A percentile compares a stretch with the other conserved stretches of the same genome.
Evolutionary conservation across 1,284 basidiomycete species (phyloP).

Genomic region (Earliella scabrosa): DNA sequence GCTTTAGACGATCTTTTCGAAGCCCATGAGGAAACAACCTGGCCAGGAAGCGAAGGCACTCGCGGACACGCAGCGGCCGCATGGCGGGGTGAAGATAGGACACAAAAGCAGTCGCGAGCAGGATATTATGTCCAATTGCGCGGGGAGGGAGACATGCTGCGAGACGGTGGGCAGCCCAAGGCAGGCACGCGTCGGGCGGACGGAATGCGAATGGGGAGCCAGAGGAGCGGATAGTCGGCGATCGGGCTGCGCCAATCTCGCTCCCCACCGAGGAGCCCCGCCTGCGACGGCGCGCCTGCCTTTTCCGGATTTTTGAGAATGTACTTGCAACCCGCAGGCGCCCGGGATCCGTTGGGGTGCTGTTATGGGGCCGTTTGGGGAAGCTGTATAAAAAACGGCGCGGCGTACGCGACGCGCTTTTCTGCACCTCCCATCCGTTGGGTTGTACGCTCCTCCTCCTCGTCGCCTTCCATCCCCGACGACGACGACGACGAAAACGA

Average conservation of each 20-base stretch:
- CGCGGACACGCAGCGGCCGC: constrained; percentile 15
- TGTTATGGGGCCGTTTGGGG: constrained; percentile 23
- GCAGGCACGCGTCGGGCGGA: not conserved
- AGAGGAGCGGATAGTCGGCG: constrained; percentile 6
- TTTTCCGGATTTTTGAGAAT: constrained; percentile 19
- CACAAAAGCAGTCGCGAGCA: not conserved
- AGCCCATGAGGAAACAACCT: constrained; percentile 20
- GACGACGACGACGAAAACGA: constrained; percentile 22
- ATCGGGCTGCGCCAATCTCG: constrained; percentile 21
- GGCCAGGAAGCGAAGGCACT: constrained; percentile 18
- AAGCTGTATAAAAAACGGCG: constrained; percentile 22
- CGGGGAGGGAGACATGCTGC: not conserved
- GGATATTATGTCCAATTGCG: not conserved
- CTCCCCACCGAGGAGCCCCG: not conserved
- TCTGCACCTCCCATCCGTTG: constrained; percentile 19
- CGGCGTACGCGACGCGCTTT: constrained; percentile 6
- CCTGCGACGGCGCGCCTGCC: constrained; percentile 7
- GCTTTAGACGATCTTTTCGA: constrained; percentile 1
- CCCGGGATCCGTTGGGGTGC: constrained; percentile 28
- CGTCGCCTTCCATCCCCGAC: constrained; percentile 27
- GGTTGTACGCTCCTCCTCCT: constrained; percentile 18
- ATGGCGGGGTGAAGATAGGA: not conserved
- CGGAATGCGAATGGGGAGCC: constrained; percentile 8
- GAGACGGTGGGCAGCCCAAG: too few relatives aligned
- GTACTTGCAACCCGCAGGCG: constrained; percentile 11